Base-by-base conservation (phyloP, 129 eudicot genomes). In the carrot (Daucus carota) region DNA sequence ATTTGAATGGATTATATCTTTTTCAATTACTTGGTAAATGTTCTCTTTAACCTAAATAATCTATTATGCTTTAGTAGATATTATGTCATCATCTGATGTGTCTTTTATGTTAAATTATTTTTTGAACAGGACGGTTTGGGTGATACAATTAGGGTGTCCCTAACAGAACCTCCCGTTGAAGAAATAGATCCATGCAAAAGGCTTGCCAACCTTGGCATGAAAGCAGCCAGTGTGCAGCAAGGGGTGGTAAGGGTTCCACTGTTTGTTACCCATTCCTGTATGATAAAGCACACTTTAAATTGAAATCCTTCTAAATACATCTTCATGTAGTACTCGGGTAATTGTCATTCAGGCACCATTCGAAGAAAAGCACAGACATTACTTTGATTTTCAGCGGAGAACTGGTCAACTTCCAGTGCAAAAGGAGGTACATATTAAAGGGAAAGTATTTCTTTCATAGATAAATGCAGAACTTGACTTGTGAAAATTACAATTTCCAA, bases 121-220 rank as follows among this genome's bases (percentile, higher is more conserved):
- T 71, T 20, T 82, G 10, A 77, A 70, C 85, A 94, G 99, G 99
- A 94, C 78, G 99, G 99, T 77, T 76, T 94, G 81, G 99, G 99
- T 82, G 99, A 94, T 84, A 94, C 99, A 12, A 91, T 94, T 54
- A 86, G 99, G 81, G 99, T 94, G 50, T 94, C 99, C 40, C 90
- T 94, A 38, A 94, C 99, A 47, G 99, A 94, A 81, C 73, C 99
- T 54, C 99, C 99, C 22, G 97, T 91, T 78, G 88, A 87, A 82
- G 99, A 94, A 89, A 94, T 94, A 38, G 99, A 94, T 69, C 99
- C 99, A 13, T 94, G 99, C 75, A 87, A 89, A 81, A 91, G 88
- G 86, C 79, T 94, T 86, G 99, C 97, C 68, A 91, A 86, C 80
- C 93, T 94, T 89, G 99, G 99, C 10, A 86, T 79, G 80, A 89